phyloP scores from a whole-genome alignment of 192 early-diverging fungal genomes.

The Entrophospora sp. region DNA sequence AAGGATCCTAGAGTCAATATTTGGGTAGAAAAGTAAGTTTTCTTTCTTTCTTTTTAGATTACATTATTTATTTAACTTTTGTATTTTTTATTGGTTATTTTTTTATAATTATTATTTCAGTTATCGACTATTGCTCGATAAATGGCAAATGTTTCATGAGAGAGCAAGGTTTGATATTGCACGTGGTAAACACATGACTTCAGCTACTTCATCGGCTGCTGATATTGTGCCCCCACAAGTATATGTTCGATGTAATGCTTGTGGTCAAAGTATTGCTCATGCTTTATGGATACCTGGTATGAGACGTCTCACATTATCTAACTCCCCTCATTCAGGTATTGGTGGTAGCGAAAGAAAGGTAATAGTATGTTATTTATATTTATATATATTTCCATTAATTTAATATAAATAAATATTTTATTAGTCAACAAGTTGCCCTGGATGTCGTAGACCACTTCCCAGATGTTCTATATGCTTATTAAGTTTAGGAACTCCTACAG shows the following conservation, averaged over 20 bases:
- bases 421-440: constrained; percentile 53
- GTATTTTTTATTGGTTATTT: not conserved
- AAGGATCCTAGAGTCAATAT: constrained; percentile 50
- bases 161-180: constrained; percentile 89
- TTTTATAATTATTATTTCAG: constrained; percentile 28
- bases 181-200: constrained; percentile 53
- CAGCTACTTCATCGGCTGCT: constrained; percentile 37
- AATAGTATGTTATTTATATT: too few relatives aligned
- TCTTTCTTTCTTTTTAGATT: not conserved
- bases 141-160: constrained; percentile 77
- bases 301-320: constrained; percentile 14
- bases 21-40: constrained; percentile 63
- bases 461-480: constrained; percentile 58
- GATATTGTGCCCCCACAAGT: constrained; percentile 65
- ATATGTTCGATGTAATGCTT: constrained; percentile 82
- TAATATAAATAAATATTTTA: not conserved
- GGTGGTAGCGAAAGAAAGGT: constrained; percentile 11
- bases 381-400: not conserved
- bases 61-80: not conserved
- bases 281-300: constrained; percentile 27
- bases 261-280: constrained; percentile 59
- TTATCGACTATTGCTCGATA: constrained; percentile 80
- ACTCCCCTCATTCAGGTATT: constrained; percentile 17
- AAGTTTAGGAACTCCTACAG: constrained; percentile 56
- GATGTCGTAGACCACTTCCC: constrained; percentile 53